phyloP scores from a whole-genome alignment of 805 yeast genomes.

The Hanseniaspora taiwanica region DNA sequence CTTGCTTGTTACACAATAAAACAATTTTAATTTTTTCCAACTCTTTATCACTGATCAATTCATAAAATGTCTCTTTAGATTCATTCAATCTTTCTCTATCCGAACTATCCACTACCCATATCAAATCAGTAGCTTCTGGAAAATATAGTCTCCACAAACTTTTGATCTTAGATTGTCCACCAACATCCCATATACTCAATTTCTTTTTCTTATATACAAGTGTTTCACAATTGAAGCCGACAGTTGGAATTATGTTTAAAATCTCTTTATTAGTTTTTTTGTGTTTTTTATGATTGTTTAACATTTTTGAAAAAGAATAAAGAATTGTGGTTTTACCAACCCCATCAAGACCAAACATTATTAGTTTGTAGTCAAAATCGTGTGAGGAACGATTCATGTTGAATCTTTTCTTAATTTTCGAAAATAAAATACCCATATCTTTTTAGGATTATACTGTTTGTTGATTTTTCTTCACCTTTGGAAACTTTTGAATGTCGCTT shows the following conservation, averaged over 20 bases:
- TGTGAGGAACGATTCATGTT: constrained; percentile 19
- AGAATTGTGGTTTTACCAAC: constrained; percentile 88
- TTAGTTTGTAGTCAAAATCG: constrained; percentile 31
- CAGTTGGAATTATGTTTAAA: constrained; percentile 73
- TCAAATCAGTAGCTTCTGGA: constrained; percentile 83
- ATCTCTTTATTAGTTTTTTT: constrained; percentile 55
- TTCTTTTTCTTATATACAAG: constrained; percentile 70
- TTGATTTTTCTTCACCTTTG: background rate
- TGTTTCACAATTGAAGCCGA: constrained; percentile 76
- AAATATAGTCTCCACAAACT: constrained; percentile 94
- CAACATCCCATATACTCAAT: constrained; percentile 89
- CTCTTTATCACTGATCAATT: constrained; percentile 73
- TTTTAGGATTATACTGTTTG: background rate
- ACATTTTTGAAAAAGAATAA: constrained; percentile 43
- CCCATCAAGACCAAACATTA: constrained; percentile 86
- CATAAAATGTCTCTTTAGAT: constrained; percentile 61
- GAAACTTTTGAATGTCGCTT: too few relatives aligned
- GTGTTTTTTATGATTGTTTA: background rate
- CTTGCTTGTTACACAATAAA: constrained; percentile 85
- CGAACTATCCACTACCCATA: constrained; percentile 79
- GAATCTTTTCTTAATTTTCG: constrained; percentile 1
- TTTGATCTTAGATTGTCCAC: constrained; percentile 87
- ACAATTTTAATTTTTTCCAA: constrained; percentile 66
- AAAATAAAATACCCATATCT: background rate
- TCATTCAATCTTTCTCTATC: constrained; percentile 62